A percentile compares a stretch with the other conserved stretches of the same genome.
phyloP scores from a whole-genome alignment of 106 monocot genomes.

The Acanthochlamys bracteata region DNA sequence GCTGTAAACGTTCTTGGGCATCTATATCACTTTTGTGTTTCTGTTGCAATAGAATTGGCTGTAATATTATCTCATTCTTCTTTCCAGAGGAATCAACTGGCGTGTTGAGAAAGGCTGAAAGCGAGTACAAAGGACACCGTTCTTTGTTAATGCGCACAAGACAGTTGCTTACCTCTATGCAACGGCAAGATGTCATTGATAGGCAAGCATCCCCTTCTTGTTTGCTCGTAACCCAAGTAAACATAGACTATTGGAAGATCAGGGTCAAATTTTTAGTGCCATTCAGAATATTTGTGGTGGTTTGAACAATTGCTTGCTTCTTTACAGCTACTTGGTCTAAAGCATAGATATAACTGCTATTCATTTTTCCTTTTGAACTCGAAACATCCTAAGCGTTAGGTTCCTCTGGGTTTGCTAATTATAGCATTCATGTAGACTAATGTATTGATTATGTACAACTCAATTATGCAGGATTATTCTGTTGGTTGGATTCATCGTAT shows the following conservation, averaged over 20 bases:
- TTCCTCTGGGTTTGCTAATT: too few relatives aligned
- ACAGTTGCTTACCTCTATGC: conserved; percentile 74
- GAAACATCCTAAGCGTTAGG: too few relatives aligned
- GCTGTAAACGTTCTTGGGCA: too few relatives aligned
- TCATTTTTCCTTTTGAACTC: too few relatives aligned
- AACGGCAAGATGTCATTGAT: conserved; percentile 83
- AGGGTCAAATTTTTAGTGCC: neutral
- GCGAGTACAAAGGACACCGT: conserved; percentile 88
- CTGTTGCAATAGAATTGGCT: too few relatives aligned
- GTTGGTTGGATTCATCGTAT: conserved; percentile 37
- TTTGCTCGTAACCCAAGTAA: neutral
- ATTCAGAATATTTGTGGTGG: too few relatives aligned
- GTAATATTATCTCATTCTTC: too few relatives aligned
- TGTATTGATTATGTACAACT: neutral
- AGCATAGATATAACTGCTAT: too few relatives aligned
- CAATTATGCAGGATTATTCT: conserved; percentile 39
- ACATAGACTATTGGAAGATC: neutral
- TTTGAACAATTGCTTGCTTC: too few relatives aligned
- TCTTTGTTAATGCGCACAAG: conserved; percentile 81
- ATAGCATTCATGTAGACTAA: neutral
- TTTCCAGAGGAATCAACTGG: conserved; percentile 75
- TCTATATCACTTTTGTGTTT: too few relatives aligned
- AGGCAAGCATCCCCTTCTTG: conserved; percentile 30
- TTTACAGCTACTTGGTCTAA: too few relatives aligned
- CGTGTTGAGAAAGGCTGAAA: conserved; percentile 80